A percentile compares a stretch with the other conserved stretches of the same genome.
Conservation (phyloP, 352 stramenopile species). For the Pythium apleroticum region DNA sequence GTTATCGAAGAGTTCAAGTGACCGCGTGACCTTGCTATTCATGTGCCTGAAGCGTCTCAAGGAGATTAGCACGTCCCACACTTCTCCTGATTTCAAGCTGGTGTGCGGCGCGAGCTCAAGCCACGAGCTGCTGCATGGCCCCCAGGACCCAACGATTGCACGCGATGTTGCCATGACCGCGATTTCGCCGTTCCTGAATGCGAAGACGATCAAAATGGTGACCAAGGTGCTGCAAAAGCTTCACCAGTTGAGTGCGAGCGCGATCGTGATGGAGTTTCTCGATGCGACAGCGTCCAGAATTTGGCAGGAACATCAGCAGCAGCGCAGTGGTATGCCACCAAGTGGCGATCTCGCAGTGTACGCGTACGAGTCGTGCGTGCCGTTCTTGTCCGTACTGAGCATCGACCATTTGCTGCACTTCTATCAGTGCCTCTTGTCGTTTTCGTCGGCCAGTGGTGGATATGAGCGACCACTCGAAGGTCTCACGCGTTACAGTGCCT, state of each 20-base stretch:
- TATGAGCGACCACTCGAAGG: conserved; percentile 46
- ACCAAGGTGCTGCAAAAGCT: conserved; percentile 77
- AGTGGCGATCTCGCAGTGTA: conserved; percentile 50
- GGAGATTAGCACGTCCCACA: conserved; percentile 33
- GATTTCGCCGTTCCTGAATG: conserved; percentile 48
- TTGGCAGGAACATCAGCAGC: conserved; percentile 40
- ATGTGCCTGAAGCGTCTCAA: conserved; percentile 81
- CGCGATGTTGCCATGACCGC: conserved; percentile 40
- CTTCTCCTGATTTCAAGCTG: conserved; percentile 52
- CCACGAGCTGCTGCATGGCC: conserved; percentile 35
- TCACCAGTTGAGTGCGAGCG: conserved; percentile 52
- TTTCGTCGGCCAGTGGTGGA: conserved; percentile 22
- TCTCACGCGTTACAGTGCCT: conserved; percentile 37
- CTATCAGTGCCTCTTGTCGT: conserved; percentile 41
- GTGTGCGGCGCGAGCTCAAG: conserved; percentile 42
- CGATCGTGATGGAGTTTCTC: conserved; percentile 71
- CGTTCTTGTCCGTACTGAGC: conserved; percentile 61
- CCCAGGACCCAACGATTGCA: conserved; percentile 8
- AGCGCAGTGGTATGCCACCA: conserved; percentile 8
- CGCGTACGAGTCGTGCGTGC: conserved; percentile 69
- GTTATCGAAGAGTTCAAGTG: conserved; percentile 45
- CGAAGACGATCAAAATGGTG: conserved; percentile 64
- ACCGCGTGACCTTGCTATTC: conserved; percentile 69
- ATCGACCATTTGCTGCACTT: conserved; percentile 74
- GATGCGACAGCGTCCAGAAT: conserved; percentile 45